phyloP scores from a whole-genome alignment of 2,329 filamentous ascomycete species.

The Cercospora sp. region DNA sequence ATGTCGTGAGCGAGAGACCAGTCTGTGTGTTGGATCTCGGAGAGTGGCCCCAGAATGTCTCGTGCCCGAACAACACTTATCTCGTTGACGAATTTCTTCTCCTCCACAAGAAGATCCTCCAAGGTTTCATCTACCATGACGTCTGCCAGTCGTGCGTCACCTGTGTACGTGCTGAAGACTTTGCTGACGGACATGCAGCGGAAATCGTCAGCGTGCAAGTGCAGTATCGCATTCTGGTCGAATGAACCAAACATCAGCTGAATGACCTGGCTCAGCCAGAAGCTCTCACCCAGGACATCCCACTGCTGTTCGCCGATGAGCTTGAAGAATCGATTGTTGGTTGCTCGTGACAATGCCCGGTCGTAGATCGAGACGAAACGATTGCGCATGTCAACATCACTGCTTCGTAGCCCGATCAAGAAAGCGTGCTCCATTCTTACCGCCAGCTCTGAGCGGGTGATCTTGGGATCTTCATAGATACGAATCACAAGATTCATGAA shows the following conservation, averaged over 20 bases:
- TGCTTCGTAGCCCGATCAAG: constrained; percentile 87
- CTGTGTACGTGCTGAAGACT: constrained; percentile 70
- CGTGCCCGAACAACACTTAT: constrained; percentile 82
- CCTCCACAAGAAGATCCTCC: constrained; percentile 73
- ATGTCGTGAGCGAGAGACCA: constrained; percentile 78
- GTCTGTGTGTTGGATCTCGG: constrained; percentile 89
- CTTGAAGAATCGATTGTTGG: constrained; percentile 84
- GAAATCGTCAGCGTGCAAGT: constrained; percentile 82
- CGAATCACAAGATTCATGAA: constrained; percentile 95
- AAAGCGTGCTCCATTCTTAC: constrained; percentile 98
- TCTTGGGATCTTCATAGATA: constrained; percentile 97
- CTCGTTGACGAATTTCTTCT: constrained; percentile 81
- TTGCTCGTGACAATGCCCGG: constrained; percentile 87
- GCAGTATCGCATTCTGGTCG: constrained; percentile 76
- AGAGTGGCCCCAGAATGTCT: constrained; percentile 85
- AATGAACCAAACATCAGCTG: constrained; percentile 89
- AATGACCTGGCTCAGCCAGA: constrained; percentile 94
- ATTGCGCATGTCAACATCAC: constrained; percentile 95
- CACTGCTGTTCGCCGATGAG: constrained; percentile 92
- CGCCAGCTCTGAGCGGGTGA: constrained; percentile 90
- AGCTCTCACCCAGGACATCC: constrained; percentile 91
- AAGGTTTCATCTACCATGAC: constrained; percentile 79
- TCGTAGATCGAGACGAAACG: constrained; percentile 97
- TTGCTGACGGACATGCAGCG: constrained; percentile 71
- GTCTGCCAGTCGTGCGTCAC: constrained; percentile 63